Evolutionary conservation across 306 rosid species (phyloP), one percentile per base, ranked within the genome.

Genomic region (Quercus bicolor): DNA sequence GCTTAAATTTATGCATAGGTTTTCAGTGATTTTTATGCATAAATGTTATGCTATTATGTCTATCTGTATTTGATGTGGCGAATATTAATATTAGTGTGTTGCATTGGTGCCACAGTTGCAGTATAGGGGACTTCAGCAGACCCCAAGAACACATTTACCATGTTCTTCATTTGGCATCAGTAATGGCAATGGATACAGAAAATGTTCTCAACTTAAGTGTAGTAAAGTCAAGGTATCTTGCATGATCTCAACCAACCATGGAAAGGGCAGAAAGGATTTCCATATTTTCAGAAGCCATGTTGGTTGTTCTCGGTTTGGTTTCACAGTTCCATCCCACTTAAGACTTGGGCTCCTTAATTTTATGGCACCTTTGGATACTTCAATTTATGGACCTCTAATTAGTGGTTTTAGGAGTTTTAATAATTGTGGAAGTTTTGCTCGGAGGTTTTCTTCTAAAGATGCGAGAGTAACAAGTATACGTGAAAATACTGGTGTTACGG

Each of bases 401-500:
- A 75, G 56, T 18, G 82, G 81, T 48, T 45, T 65, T 19, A 70
- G 78, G 48, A 79, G 77, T 59, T 74, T 71, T 53, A 33, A 61
- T 70, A 79, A 52, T 61, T 79, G 77, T 75, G 84, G 84, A 73
- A 82, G 56, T 60, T 82, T 79, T 54, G 62, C 83, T 43, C 84
- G 72, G 85, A 86, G 89, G 64, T 90, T 87, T 13, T 83, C 86
- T 53, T 87, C 97, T 60, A 69, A 79, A n/a, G 84, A 72, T 52
- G 24, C 66, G 33, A 75, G 68, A 37, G 71, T 53, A 56, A 71
- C 56, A 60, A 83, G 45, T 53, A 77, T 34, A 73, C 66, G 66
- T 77, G 82, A 75, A 15, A 62, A 29, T 79, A 24, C 53, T 53
- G 78, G 80, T 10, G 31, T 72, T 34, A 28, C 56, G 15, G 77